Conservation (phyloP, 129 eudicot species). For the Saussurea involucrata region DNA sequence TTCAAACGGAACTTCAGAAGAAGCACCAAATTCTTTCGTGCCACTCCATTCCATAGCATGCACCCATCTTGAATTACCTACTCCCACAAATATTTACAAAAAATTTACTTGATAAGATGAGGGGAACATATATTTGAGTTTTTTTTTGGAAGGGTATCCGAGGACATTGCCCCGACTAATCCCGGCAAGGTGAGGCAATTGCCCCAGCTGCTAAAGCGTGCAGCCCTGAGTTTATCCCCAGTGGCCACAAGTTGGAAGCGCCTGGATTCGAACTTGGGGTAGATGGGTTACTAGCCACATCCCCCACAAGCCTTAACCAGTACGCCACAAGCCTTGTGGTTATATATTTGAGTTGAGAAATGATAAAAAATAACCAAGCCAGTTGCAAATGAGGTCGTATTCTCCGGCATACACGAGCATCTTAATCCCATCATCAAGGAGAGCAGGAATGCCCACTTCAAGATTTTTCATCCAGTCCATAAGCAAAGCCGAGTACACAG, state of each 20-base stretch:
- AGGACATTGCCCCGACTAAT: too few species aligned
- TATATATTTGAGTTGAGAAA: not conserved
- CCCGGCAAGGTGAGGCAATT: too few species aligned
- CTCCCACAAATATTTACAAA: not conserved
- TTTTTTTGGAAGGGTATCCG: too few species aligned
- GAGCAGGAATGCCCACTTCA: slow-evolving; percentile 71
- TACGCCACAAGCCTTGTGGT: too few species aligned
- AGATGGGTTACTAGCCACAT: too few species aligned
- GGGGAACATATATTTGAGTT: not conserved
- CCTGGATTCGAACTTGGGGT: too few species aligned
- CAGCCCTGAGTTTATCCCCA: too few species aligned
- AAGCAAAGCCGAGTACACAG: slow-evolving; percentile 60
- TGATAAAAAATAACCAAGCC: slow-evolving; percentile 61
- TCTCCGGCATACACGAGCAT: slow-evolving; percentile 76
- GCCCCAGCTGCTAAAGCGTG: too few species aligned
- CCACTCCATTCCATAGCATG: slow-evolving; percentile 87
- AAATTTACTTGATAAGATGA: not conserved
- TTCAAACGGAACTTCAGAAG: slow-evolving; percentile 43
- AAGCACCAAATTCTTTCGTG: slow-evolving; percentile 50
- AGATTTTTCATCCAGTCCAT: slow-evolving; percentile 82
- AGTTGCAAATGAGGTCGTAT: slow-evolving; percentile 80
- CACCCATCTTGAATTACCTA: slow-evolving; percentile 88
- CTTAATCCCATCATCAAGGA: slow-evolving; percentile 71
- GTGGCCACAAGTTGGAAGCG: too few species aligned
- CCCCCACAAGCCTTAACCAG: too few species aligned